Base-by-base conservation (phyloP, 768 basidiomycete species). In the Trichaptum fuscoviolaceum region DNA sequence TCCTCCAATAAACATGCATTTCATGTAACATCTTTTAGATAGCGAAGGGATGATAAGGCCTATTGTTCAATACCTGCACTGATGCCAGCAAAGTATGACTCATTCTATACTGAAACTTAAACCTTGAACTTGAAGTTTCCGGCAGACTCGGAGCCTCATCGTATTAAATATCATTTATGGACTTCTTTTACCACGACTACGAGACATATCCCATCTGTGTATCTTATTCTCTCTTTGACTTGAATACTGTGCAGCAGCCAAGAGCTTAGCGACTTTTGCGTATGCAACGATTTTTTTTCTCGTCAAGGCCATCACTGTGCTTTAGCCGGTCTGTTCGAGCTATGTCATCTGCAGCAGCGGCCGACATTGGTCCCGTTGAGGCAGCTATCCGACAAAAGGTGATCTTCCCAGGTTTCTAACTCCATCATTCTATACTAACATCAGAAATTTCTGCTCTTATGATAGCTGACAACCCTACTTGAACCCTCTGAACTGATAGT, bases 401-500 rank as follows among this genome's bases (percentile, higher is more conserved):
- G 66, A 63, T 73, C 63, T 70, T 66, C 63, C 66, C 42, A 67
- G 42, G 65, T 64, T 57, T 65, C 66, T 52, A 52, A 6, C 35
- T 59, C 61, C 36, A 57, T 62, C 25, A 65, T 67, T 72, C 68
- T 63, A 68, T 67, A 60, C 42, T 65, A 60, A 71, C 69, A 60
- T 65, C 71, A 65, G 66, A 71, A 59, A 36, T 66, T 35, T 35
- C 64, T 3, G 34, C 34, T 68, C 68, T 27, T 58, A 66, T 69
- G 69, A 68, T 74, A 94, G 93, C 78, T 95, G 70, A 85, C 80
- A 64, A 74, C 77, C 58, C 78, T 85, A 63, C 80, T 95, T 65
- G 79, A 81, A 70, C 92, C 93, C 23, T 76, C 82, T 64, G 80
- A 82, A 71, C 80, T 95, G 73, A 81, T 73, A 64, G 88, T 95